Percentiles rank a stretch among this genome's conserved stretches.
These are phyloP conservation scores for Solanum bulbocastanum DNA, from an alignment of 257 asterid species.

Conservation along the genomic window DNA sequence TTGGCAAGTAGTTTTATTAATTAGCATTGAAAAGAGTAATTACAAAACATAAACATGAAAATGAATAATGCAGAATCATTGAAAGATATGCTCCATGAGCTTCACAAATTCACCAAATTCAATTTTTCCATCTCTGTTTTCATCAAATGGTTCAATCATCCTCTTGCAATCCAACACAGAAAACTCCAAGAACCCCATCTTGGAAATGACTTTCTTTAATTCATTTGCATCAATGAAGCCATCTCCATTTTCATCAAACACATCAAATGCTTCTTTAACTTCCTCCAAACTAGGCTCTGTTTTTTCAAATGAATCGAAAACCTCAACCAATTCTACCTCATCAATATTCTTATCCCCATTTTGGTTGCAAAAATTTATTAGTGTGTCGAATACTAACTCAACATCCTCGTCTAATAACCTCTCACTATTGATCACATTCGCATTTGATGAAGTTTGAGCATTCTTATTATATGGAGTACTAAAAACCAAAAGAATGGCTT, in stretches of 20 bases:
- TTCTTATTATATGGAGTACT: background rate
- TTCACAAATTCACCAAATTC: slow-evolving; percentile 46
- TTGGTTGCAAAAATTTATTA: slow-evolving; percentile 15
- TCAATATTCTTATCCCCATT: background rate
- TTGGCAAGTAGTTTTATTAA: background rate
- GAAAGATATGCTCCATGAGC: slow-evolving; percentile 27
- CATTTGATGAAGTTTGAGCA: background rate
- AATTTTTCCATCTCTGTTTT: slow-evolving; percentile 34
- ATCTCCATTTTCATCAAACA: slow-evolving; percentile 40
- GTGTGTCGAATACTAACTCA: slow-evolving; percentile 15
- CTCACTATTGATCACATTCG: background rate
- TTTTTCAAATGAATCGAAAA: slow-evolving; percentile 22
- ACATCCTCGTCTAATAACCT: slow-evolving; percentile 8
- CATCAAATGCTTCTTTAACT: slow-evolving; percentile 33
- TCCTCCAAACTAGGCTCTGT: slow-evolving; percentile 29
- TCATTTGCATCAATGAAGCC: slow-evolving; percentile 49
- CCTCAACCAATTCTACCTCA: background rate
- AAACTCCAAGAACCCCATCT: slow-evolving; percentile 19
- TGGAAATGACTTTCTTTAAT: slow-evolving; percentile 21
- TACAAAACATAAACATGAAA: background rate
- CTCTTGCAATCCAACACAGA: slow-evolving; percentile 20
- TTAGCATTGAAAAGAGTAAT: background rate
- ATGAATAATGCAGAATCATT: background rate
- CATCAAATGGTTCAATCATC: slow-evolving; percentile 42
- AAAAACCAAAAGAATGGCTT: background rate